Evolutionary conservation across 768 basidiomycete genomes (phyloP).

Genomic region (Pleurotus djamor): DNA sequence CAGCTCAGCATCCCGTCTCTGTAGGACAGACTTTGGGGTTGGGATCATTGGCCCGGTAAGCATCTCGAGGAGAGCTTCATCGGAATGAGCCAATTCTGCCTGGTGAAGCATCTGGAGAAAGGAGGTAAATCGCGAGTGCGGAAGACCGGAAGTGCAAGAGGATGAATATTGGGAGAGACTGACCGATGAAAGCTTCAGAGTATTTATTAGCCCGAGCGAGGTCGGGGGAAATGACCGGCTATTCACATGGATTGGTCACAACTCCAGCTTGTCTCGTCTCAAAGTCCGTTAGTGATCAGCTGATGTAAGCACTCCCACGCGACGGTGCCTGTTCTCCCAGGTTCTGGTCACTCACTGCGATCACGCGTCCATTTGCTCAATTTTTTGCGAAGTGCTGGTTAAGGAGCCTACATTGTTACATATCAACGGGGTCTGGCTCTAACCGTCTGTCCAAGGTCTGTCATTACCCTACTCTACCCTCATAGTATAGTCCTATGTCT

Average conservation of each 20-base stretch:
- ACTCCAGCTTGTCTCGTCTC: not conserved
- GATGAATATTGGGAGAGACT: not conserved
- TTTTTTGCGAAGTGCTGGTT: too few relatives aligned
- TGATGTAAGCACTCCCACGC: not conserved
- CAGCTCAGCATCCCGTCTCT: conserved; percentile 68
- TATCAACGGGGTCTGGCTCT: too few relatives aligned
- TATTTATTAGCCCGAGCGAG: not conserved
- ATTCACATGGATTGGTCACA: conserved; percentile 6
- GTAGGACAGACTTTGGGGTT: conserved; percentile 37
- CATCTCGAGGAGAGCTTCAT: conserved; percentile 64
- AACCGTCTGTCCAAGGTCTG: too few relatives aligned
- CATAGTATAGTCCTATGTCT: too few relatives aligned
- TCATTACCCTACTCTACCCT: too few relatives aligned
- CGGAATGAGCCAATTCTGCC: conserved; percentile 30
- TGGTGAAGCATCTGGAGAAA: conserved; percentile 13
- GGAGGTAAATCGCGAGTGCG: conserved; percentile 5
- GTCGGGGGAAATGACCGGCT: not conserved
- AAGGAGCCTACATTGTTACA: too few relatives aligned
- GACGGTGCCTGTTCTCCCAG: not conserved
- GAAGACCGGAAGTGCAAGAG: not conserved
- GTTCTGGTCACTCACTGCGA: not conserved
- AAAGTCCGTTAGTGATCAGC: not conserved
- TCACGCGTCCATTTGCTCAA: too few relatives aligned
- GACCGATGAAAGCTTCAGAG: not conserved
- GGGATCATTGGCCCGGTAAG: conserved; percentile 54